Percentiles rank a stretch among this genome's conserved stretches.
Conservation (phyloP, 495 filamentous ascomycete species). For the Sphaerosporella brunnea region DNA sequence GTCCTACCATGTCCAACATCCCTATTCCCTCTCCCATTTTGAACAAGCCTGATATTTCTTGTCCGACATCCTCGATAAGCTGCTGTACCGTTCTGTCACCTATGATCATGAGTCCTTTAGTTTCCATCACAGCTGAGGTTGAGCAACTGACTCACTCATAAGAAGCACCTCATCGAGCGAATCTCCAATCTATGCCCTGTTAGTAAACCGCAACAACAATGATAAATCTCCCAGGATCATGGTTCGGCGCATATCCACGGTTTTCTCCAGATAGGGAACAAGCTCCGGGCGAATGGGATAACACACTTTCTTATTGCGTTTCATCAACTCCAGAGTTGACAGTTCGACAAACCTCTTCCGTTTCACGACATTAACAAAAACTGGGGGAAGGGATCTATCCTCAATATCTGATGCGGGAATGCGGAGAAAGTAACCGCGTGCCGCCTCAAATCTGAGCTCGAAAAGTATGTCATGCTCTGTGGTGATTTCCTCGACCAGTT, state of each 20-base stretch:
- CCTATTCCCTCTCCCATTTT: constrained; percentile 68
- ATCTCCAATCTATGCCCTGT: constrained; percentile 39
- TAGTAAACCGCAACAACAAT: neutral
- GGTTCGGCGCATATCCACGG: neutral
- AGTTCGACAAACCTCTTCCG: constrained; percentile 64
- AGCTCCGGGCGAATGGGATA: neutral
- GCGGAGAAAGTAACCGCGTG: constrained; percentile 65
- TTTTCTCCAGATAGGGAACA: neutral
- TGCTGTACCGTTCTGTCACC: constrained; percentile 47
- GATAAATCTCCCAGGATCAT: neutral
- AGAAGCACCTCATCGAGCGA: constrained; percentile 53
- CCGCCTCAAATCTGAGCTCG: constrained; percentile 57
- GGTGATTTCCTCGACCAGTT: constrained; percentile 47
- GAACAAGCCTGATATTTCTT: constrained; percentile 52
- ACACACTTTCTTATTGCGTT: constrained; percentile 31
- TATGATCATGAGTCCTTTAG: too few species aligned
- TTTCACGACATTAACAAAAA: constrained; percentile 59
- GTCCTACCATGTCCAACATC: constrained; percentile 67
- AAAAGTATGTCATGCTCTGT: constrained; percentile 41
- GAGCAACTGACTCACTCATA: constrained; percentile 17
- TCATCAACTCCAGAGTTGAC: constrained; percentile 66
- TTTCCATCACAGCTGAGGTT: neutral
- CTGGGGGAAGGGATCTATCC: constrained; percentile 40
- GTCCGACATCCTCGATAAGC: constrained; percentile 48
- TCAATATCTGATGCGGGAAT: constrained; percentile 47